phyloP scores from a whole-genome alignment of 108 stramenopile genomes.

The Schizochytrium sp. region DNA sequence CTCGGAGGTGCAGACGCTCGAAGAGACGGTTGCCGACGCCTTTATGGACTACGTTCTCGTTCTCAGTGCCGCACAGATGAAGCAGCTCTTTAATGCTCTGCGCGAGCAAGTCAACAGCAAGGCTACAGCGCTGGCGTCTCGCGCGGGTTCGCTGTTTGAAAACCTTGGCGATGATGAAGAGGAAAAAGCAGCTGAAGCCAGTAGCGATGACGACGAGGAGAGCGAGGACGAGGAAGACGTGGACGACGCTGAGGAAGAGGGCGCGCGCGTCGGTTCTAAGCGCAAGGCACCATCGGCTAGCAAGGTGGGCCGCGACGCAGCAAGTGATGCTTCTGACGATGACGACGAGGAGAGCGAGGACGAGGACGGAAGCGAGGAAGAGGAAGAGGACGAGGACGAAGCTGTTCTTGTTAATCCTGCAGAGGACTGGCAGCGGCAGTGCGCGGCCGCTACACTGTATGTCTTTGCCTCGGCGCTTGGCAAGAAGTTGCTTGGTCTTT shows the following conservation, averaged over 20 bases:
- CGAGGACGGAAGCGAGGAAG: background rate
- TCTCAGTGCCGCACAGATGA: background rate
- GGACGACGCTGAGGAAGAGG: background rate
- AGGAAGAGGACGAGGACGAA: background rate
- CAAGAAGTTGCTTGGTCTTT: background rate
- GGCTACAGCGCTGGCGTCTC: background rate
- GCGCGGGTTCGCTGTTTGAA: background rate
- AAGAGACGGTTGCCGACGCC: background rate
- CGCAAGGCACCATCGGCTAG: background rate
- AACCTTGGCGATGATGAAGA: background rate
- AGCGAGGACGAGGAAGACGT: background rate
- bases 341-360: background rate
- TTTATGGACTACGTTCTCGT: background rate
- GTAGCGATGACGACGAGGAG: background rate
- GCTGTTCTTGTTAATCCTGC: background rate
- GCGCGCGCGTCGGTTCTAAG: background rate
- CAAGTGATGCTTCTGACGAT: too few relatives aligned
- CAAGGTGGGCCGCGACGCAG: too few relatives aligned
- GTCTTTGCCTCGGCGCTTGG: background rate
- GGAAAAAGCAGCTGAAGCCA: background rate
- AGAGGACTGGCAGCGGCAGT: background rate
- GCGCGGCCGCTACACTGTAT: background rate
- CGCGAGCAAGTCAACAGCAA: background rate
- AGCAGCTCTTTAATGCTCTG: background rate
- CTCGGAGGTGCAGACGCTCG: background rate